Conservation (phyloP, 2,329 filamentous ascomycete genomes). For the Alternaria burnsii region DNA sequence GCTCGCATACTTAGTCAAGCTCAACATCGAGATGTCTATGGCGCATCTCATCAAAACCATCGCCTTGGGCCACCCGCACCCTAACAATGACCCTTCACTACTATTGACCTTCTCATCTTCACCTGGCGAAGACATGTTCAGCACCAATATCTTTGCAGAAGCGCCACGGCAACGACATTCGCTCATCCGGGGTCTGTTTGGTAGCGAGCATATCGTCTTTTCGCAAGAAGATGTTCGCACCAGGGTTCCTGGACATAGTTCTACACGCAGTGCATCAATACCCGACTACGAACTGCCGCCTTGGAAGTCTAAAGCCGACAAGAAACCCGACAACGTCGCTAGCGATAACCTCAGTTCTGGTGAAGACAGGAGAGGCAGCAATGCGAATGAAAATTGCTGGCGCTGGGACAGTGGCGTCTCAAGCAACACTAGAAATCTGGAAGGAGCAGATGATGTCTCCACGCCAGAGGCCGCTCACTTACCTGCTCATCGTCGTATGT, state of each 20-base stretch:
- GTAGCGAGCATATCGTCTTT: neutral
- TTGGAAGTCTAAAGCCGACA: neutral
- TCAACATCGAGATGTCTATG: slow-evolving; percentile 50
- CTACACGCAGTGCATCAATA: slow-evolving; percentile 11
- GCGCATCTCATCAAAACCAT: slow-evolving; percentile 53
- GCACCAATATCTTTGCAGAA: slow-evolving; percentile 7
- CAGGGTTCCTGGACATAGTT: slow-evolving; percentile 17
- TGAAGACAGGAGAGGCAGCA: neutral
- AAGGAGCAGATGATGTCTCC: neutral
- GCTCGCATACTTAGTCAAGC: slow-evolving; percentile 57
- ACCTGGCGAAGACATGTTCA: neutral
- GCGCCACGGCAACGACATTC: slow-evolving; percentile 13
- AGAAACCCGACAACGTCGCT: neutral
- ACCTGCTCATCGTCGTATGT: neutral
- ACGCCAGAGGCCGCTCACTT: neutral
- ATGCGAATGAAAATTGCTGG: neutral
- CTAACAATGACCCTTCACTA: neutral
- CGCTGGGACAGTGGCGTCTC: neutral
- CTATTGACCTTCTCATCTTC: slow-evolving; percentile 6
- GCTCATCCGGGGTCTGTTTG: slow-evolving; percentile 19
- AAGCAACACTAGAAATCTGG: neutral
- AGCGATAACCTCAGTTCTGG: neutral
- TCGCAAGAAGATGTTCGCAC: slow-evolving; percentile 6
- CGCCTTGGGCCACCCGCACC: slow-evolving; percentile 18
- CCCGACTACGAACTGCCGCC: neutral